Conservation (phyloP, 208 protist species). For the Leishmania aethiopica region DNA sequence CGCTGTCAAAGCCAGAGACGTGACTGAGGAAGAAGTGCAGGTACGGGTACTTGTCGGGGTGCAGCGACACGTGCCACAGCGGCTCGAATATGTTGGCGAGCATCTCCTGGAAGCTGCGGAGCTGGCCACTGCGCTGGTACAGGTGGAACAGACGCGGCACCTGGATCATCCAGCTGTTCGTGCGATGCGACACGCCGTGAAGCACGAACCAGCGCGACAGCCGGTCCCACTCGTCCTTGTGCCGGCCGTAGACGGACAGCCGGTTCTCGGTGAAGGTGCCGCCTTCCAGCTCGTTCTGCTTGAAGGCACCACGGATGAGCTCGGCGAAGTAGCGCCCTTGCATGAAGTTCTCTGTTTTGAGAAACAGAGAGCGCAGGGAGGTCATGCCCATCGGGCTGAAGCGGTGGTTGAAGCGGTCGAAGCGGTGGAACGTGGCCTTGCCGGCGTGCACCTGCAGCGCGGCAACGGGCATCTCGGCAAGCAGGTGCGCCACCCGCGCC, state of each 20-base stretch:
- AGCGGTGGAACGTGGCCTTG: slow-evolving; percentile 86
- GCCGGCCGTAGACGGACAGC: slow-evolving; percentile 84
- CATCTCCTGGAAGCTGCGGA: slow-evolving; percentile 94
- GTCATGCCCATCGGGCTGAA: slow-evolving; percentile 78
- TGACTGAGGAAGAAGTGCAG: slow-evolving; percentile 94
- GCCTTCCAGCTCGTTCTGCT: slow-evolving; percentile 49
- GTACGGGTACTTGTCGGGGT: slow-evolving; percentile 93
- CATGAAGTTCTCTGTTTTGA: slow-evolving; percentile 91
- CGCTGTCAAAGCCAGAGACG: slow-evolving; percentile 96
- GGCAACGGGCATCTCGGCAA: slow-evolving; percentile 72
- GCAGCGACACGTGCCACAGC: slow-evolving; percentile 96
- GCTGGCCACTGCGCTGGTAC: slow-evolving; percentile 59
- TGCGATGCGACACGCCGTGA: slow-evolving; percentile 91
- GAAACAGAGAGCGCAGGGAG: slow-evolving; percentile 70
- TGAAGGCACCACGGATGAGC: slow-evolving; percentile 64
- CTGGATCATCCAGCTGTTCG: slow-evolving; percentile 98
- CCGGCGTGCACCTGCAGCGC: slow-evolving; percentile 84
- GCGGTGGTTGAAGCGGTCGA: slow-evolving; percentile 89
- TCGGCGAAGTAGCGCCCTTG: slow-evolving; percentile 90
- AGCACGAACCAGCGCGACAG: slow-evolving; percentile 80
- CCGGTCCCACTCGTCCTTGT: slow-evolving; percentile 63
- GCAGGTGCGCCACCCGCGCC: slow-evolving; percentile 12
- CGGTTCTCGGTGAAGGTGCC: slow-evolving; percentile 84
- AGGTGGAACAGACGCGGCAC: slow-evolving; percentile 90
- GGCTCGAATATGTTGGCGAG: slow-evolving; percentile 97